These are phyloP conservation scores for Cryphonectria radicalis DNA, from an alignment of 2,329 filamentous ascomycete species.

Conservation along the genomic window DNA sequence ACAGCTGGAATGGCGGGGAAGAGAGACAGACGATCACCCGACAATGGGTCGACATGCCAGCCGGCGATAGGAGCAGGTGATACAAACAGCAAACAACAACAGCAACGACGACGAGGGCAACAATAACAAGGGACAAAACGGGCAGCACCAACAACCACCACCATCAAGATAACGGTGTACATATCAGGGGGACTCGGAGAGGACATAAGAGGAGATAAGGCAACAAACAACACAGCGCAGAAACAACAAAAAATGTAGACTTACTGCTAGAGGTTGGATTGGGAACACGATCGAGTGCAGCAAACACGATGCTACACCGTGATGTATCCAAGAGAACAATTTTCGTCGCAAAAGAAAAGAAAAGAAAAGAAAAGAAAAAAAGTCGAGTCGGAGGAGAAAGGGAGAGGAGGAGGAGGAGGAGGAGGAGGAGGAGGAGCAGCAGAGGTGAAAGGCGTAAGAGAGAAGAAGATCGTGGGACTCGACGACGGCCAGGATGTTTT, in stretches of 20 bases:
- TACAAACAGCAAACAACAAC: background rate
- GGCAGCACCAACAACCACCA: background rate
- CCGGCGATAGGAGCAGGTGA: background rate
- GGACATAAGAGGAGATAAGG: conserved; percentile 10
- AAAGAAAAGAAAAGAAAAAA: too few relatives aligned
- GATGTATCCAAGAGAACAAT: conserved; percentile 2
- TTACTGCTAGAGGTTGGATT: conserved; percentile 17
- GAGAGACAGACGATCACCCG: conserved; percentile 22
- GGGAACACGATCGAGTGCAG: background rate
- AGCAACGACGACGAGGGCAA: background rate
- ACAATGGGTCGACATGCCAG: conserved; percentile 5
- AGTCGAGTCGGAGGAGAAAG: background rate
- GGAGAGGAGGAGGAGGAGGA: background rate
- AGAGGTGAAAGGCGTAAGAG: background rate
- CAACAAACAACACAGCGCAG: conserved; percentile 13
- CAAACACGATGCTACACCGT: background rate
- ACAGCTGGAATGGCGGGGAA: conserved; percentile 13
- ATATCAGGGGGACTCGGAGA: background rate
- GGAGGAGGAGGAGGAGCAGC: background rate
- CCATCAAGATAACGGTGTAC: background rate
- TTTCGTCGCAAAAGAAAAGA: background rate
- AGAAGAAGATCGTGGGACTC: background rate
- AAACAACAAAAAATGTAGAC: conserved; percentile 20
- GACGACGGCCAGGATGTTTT: background rate
- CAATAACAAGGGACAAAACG: background rate